phyloP scores from a whole-genome alignment of 768 basidiomycete species.

The Calocybe gangraenosa region DNA sequence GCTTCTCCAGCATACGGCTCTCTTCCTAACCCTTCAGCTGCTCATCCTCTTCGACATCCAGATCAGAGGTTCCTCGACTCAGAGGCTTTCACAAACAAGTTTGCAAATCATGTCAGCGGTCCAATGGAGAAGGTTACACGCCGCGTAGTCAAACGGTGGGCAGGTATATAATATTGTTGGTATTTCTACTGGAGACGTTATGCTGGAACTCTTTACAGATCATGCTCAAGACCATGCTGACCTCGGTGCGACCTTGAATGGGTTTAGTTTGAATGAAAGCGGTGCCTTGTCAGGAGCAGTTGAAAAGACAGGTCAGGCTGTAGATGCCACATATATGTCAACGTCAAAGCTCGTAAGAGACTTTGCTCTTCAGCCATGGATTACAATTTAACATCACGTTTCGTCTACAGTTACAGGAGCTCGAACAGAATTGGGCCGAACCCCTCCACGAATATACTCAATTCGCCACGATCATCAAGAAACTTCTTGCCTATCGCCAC shows the following conservation, averaged over 20 bases:
- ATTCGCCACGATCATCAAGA: constrained; percentile 93
- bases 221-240: constrained; percentile 85
- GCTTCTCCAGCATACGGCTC: constrained; percentile 73
- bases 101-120: constrained; percentile 85
- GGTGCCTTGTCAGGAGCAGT: constrained; percentile 74
- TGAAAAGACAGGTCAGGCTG: constrained; percentile 96
- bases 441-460: constrained; percentile 95
- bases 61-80: constrained; percentile 97
- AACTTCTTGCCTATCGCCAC: constrained; percentile 89
- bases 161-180: constrained; percentile 48
- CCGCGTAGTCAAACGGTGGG: constrained; percentile 90
- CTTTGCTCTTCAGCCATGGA: neutral
- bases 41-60: constrained; percentile 84
- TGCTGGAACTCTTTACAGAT: constrained; percentile 57
- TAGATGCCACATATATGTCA: constrained; percentile 90
- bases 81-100: constrained; percentile 93
- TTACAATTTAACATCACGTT: constrained; percentile 9
- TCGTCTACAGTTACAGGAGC: constrained; percentile 72
- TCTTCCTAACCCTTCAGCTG: constrained; percentile 85
- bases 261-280: constrained; percentile 85
- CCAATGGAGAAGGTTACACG: constrained; percentile 97
- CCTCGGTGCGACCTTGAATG: constrained; percentile 88
- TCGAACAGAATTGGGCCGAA: constrained; percentile 94
- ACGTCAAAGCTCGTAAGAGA: constrained; percentile 78
- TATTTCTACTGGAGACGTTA: neutral